Conservation (phyloP, 2,329 filamentous ascomycete species). For the Arthrobotrys entomopaga region DNA sequence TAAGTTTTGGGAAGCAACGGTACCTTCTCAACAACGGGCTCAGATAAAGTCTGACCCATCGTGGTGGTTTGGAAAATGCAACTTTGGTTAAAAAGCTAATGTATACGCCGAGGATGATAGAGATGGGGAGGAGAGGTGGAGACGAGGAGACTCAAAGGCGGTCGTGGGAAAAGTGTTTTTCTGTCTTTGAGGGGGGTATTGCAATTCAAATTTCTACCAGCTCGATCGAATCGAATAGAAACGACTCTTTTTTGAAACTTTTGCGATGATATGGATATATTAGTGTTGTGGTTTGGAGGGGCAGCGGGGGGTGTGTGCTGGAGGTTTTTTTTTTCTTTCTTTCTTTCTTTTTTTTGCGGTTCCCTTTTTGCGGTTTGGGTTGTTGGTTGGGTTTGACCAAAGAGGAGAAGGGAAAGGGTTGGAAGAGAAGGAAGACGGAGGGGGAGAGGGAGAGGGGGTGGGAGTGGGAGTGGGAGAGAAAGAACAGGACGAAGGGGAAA, state of each 20-base stretch:
- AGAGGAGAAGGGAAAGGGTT: not conserved
- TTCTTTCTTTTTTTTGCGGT: not conserved
- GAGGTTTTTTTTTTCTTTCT: not conserved
- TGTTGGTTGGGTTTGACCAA: constrained; percentile 1
- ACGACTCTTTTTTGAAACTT: not conserved
- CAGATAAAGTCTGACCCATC: constrained; percentile 99
- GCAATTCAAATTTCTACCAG: too few species aligned
- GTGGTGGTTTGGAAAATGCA: constrained; percentile 61
- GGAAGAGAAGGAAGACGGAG: not conserved
- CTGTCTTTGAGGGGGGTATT: constrained; percentile 31
- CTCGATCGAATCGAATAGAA: too few species aligned
- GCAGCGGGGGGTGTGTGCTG: not conserved
- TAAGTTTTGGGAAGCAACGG: not conserved
- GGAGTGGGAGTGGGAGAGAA: not conserved
- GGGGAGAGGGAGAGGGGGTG: not conserved
- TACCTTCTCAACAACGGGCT: constrained; percentile 99
- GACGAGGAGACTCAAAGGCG: too few species aligned
- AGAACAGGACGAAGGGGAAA: not conserved
- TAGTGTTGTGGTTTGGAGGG: constrained; percentile 16
- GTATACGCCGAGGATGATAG: constrained; percentile 24
- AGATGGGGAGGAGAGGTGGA: constrained; percentile 45
- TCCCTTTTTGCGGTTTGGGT: too few species aligned
- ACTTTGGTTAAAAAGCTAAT: constrained; percentile 56
- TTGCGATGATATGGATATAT: constrained; percentile 12
- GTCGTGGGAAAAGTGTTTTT: constrained; percentile 54